phyloP scores from a whole-genome alignment of 129 eudicot species.

The Centrapalus pauciflorus region DNA sequence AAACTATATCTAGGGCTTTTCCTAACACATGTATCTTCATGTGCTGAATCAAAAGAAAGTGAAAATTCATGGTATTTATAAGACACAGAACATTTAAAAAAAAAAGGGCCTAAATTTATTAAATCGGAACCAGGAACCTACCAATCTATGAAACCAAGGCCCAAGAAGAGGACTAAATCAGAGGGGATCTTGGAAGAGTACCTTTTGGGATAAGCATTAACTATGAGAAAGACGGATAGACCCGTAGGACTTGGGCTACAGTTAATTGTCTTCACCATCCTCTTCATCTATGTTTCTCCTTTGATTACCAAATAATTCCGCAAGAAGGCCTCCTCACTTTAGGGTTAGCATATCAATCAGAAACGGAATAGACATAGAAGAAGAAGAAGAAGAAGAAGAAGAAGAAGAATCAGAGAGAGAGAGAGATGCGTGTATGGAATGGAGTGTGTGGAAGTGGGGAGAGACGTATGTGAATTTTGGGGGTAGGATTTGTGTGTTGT shows the following conservation, averaged over 20 bases:
- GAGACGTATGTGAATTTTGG: conserved; percentile 28
- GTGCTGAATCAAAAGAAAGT: conserved; percentile 31
- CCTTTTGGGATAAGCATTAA: conserved; percentile 86
- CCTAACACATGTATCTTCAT: conserved; percentile 42
- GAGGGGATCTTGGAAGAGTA: conserved; percentile 95
- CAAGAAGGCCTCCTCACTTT: background rate
- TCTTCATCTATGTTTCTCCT: conserved; percentile 33
- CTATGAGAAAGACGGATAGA: conserved; percentile 57
- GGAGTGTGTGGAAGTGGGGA: conserved; percentile 18
- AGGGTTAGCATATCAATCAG: background rate
- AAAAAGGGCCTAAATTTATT: background rate
- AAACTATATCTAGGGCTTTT: conserved; percentile 22
- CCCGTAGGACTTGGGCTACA: conserved; percentile 39
- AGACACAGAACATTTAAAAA: background rate
- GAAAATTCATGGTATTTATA: conserved; percentile 14
- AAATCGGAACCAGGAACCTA: conserved; percentile 18
- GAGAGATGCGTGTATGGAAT: conserved; percentile 2
- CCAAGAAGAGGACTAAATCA: conserved; percentile 88
- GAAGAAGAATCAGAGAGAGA: background rate
- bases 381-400: background rate
- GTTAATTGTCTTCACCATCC: conserved; percentile 51
- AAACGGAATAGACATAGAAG: conserved; percentile 17
- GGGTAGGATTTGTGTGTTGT: background rate
- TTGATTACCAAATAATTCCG: background rate
- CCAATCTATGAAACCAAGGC: conserved; percentile 95